A percentile compares a stretch with the other conserved stretches of the same genome.
phyloP scores from a whole-genome alignment of 768 basidiomycete species.

The Nidula microcarpa region DNA sequence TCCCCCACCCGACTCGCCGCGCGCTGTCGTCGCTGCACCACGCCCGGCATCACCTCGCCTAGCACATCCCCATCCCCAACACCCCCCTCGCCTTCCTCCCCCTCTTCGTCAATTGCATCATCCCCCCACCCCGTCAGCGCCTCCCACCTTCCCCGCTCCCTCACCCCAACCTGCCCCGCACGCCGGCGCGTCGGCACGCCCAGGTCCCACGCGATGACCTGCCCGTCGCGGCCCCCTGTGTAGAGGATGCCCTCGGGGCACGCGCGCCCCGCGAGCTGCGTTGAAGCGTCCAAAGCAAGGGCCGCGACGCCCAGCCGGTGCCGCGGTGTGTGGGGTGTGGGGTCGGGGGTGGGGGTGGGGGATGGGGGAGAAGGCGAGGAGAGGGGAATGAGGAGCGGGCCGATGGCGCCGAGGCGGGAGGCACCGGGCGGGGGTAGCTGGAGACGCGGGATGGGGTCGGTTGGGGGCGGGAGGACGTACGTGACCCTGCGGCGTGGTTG shows the following conservation, averaged over 20 bases:
- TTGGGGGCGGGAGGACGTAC: constrained; percentile 80
- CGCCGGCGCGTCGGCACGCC: constrained; percentile 59
- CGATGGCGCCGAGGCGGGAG: constrained; percentile 61
- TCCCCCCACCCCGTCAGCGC: constrained; percentile 83
- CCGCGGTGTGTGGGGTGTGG: constrained; percentile 51
- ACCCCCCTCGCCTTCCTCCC: constrained; percentile 56
- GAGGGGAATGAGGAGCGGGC: constrained; percentile 59
- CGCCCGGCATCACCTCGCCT: constrained; percentile 53
- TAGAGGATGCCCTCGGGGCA: constrained; percentile 87
- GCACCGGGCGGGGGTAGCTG: constrained; percentile 66
- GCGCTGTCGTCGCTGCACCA: constrained; percentile 27
- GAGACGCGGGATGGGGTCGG: constrained; percentile 58
- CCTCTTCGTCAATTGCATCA: constrained; percentile 62
- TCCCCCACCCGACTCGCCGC: constrained; percentile 27
- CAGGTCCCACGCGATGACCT: constrained; percentile 87
- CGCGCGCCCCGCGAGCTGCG: constrained; percentile 60
- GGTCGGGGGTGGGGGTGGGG: constrained; percentile 13
- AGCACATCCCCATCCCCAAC: constrained; percentile 75
- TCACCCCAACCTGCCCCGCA: constrained; percentile 22
- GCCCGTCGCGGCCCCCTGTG: constrained; percentile 85
- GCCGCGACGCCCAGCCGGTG: constrained; percentile 86
- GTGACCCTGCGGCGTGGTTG: constrained; percentile 71
- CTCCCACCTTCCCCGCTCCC: constrained; percentile 58
- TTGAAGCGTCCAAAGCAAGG: constrained; percentile 84
- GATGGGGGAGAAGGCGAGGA: constrained; percentile 14